phyloP scores from a whole-genome alignment of 2,329 filamentous ascomycete species.

The Arthrobotrys pseudoclavata region DNA sequence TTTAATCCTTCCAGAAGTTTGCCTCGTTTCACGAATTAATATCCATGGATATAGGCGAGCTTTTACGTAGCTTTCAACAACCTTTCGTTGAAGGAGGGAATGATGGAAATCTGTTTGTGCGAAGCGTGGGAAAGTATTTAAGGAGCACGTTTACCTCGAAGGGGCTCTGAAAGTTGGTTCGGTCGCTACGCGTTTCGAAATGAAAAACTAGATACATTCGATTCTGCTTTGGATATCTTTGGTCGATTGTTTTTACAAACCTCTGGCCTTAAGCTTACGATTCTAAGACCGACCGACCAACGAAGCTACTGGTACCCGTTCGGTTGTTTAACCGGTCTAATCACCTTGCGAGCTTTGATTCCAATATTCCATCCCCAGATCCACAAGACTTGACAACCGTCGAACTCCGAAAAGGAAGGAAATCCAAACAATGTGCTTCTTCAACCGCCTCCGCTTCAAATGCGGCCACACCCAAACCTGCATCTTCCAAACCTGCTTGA shows the following conservation, averaged over 20 bases:
- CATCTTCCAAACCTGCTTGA: conserved; percentile 43
- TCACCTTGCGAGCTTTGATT: too few relatives aligned
- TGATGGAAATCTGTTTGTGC: not conserved
- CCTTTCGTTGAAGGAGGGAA: too few relatives aligned
- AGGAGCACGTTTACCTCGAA: not conserved
- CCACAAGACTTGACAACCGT: too few relatives aligned
- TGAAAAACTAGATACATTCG: not conserved
- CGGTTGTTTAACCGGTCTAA: too few relatives aligned
- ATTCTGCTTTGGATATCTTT: not conserved
- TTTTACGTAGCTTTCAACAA: not conserved
- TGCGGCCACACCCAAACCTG: conserved; percentile 56
- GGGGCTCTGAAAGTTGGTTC: not conserved
- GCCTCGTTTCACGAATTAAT: conserved; percentile 19
- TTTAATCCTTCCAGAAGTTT: conserved; percentile 44
- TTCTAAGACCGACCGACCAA: too few relatives aligned
- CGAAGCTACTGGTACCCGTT: too few relatives aligned
- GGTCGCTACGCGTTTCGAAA: conserved; percentile 14
- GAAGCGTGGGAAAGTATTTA: conserved; percentile 6
- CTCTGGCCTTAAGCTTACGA: not conserved
- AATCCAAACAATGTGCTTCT: conserved; percentile 52
- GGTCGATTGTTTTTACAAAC: not conserved
- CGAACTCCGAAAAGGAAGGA: not conserved
- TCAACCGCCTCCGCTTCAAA: conserved; percentile 58
- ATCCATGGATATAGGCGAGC: not conserved
- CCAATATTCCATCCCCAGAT: not conserved